A percentile compares a stretch with the other conserved stretches of the same genome.
These are phyloP conservation scores for Calonectria naviculata DNA, from an alignment of 2,329 filamentous ascomycete species.

Conservation along the genomic window DNA sequence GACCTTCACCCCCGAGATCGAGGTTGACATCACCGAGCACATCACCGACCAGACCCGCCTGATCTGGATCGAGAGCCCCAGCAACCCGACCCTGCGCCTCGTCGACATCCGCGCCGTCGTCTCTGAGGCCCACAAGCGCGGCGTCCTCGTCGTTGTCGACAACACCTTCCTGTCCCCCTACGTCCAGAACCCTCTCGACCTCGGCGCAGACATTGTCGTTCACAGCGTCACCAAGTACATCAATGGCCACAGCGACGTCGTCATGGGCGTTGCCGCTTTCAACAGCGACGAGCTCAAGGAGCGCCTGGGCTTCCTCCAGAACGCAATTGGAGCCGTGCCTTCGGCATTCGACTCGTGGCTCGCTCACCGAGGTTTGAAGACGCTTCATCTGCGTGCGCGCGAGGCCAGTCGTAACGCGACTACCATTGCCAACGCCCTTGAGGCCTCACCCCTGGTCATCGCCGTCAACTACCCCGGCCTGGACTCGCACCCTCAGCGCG, in stretches of 20 bases:
- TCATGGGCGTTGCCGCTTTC: slow-evolving; percentile 97
- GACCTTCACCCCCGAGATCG: slow-evolving; percentile 93
- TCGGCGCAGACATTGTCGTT: slow-evolving; percentile 95
- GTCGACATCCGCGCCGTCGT: slow-evolving; percentile 93
- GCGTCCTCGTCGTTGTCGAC: slow-evolving; percentile 96
- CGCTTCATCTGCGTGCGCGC: slow-evolving; percentile 89
- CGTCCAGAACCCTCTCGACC: slow-evolving; percentile 94
- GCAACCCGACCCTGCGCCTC: slow-evolving; percentile 91
- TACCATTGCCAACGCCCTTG: slow-evolving; percentile 79
- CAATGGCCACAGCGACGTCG: slow-evolving; percentile 95
- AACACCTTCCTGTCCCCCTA: slow-evolving; percentile 99
- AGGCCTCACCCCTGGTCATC: slow-evolving; percentile 83
- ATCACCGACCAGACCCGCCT: slow-evolving; percentile 91
- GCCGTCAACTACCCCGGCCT: slow-evolving; percentile 96
- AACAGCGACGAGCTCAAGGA: slow-evolving; percentile 84
- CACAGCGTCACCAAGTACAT: slow-evolving; percentile 99
- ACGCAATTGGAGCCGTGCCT: slow-evolving; percentile 95
- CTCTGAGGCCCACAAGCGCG: slow-evolving; percentile 84
- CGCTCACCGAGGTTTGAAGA: slow-evolving; percentile 96
- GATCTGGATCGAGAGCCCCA: slow-evolving; percentile 95
- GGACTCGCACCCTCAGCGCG: slow-evolving; percentile 85
- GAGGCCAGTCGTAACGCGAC: slow-evolving; percentile 87
- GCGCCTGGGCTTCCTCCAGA: slow-evolving; percentile 90
- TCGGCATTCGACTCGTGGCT: slow-evolving; percentile 98
- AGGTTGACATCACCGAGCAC: slow-evolving; percentile 85